Evolutionary conservation across 306 rosid species (phyloP).

Genomic region (Quercus aquifolioides): DNA sequence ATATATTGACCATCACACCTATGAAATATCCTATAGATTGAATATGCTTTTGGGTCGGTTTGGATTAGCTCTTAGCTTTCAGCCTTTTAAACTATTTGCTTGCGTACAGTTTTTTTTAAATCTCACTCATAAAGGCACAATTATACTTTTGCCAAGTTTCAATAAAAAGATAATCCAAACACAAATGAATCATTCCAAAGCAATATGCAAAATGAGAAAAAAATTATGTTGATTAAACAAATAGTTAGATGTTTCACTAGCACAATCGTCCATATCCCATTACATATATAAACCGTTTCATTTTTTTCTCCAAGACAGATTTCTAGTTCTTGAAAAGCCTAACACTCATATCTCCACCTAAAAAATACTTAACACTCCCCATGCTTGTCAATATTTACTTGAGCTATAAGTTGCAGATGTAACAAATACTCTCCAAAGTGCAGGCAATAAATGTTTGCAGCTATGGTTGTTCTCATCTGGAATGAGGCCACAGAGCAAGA

Average conservation of each 20-base stretch:
- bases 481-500: constrained; percentile 36
- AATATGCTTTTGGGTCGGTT: background rate
- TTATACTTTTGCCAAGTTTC: no score
- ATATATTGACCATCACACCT: background rate
- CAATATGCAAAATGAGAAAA: background rate
- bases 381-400: background rate
- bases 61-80: no score
- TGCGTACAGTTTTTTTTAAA: no score
- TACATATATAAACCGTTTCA: background rate
- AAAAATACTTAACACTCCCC: background rate
- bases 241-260: background rate
- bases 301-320: background rate
- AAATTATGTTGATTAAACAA: background rate
- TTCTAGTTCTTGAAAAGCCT: background rate
- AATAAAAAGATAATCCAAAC: no score
- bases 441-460: background rate
- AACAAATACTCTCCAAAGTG: background rate
- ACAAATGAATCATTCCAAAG: background rate
- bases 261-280: background rate
- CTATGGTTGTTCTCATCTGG: constrained; percentile 26
- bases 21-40: background rate
- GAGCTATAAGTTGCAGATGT: background rate
- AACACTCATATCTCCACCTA: background rate
- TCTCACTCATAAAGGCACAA: no score
- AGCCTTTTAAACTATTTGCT: no score